Conservation (phyloP, 192 early-diverging fungal genomes). For the Linnemannia exigua region DNA sequence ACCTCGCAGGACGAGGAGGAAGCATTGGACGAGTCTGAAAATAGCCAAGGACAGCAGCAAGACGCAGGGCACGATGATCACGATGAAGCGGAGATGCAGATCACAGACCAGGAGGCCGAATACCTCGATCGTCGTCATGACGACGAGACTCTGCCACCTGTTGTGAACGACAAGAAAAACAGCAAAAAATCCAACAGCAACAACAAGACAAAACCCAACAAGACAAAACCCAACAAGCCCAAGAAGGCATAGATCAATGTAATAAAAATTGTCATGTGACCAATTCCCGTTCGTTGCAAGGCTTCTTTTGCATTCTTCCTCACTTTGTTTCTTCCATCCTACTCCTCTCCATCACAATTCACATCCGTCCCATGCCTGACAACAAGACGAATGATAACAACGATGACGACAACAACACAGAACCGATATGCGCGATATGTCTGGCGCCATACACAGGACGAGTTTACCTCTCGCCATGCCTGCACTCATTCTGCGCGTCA, state of each 20-base stretch:
- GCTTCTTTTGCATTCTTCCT: neutral
- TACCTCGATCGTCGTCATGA: conserved; percentile 48
- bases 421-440: conserved; percentile 34
- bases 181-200: neutral
- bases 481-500: conserved; percentile 43
- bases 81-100: conserved; percentile 41
- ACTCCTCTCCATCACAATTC: neutral
- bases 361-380: neutral
- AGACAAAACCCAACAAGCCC: neutral
- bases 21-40: conserved; percentile 6
- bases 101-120: conserved; percentile 41
- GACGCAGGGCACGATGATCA: conserved; percentile 14
- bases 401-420: neutral
- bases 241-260: neutral
- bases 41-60: conserved; percentile 13
- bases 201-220: neutral
- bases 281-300: too few species aligned
- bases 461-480: conserved; percentile 40
- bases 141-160: conserved; percentile 3
- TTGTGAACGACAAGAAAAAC: neutral
- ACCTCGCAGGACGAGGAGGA: conserved; percentile 17
- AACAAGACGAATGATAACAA: neutral
- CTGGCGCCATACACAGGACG: conserved; percentile 18
- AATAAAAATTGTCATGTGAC: conserved; percentile 2
- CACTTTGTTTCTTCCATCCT: neutral